These are phyloP conservation scores for Myxozyma mucilagina DNA, from an alignment of 805 yeast species.

Conservation along the genomic window DNA sequence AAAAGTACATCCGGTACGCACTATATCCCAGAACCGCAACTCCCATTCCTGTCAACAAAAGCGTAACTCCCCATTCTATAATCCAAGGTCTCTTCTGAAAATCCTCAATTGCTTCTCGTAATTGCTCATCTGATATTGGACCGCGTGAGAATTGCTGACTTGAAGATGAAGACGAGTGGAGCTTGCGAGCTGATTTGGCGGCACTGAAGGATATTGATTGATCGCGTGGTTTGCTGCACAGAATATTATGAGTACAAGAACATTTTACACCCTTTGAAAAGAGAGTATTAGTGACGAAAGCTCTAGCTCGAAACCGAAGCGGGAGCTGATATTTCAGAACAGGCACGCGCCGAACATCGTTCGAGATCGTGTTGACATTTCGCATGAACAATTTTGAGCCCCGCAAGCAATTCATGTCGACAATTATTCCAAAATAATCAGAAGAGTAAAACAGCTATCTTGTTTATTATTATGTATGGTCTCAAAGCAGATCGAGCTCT, in stretches of 20 bases:
- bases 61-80: background rate
- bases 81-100: background rate
- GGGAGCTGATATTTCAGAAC: no score
- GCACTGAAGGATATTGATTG: background rate
- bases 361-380: no score
- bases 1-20: slow-evolving; percentile 12
- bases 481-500: no score
- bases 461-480: no score
- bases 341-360: no score
- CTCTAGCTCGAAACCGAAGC: no score
- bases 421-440: no score
- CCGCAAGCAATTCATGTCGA: no score
- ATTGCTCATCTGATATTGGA: slow-evolving; percentile 20
- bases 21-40: slow-evolving; percentile 36
- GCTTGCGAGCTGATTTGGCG: background rate
- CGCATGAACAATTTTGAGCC: no score
- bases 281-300: no score
- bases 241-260: background rate
- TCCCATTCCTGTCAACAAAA: background rate
- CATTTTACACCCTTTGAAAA: background rate
- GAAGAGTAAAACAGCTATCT: no score
- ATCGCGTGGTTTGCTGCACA: background rate
- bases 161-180: background rate
- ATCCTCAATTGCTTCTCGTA: slow-evolving; percentile 25
- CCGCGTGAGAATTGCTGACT: slow-evolving; percentile 4